Evolutionary conservation across 2,329 filamentous ascomycete genomes (phyloP).

Genomic region (Aspergillus ruber): DNA sequence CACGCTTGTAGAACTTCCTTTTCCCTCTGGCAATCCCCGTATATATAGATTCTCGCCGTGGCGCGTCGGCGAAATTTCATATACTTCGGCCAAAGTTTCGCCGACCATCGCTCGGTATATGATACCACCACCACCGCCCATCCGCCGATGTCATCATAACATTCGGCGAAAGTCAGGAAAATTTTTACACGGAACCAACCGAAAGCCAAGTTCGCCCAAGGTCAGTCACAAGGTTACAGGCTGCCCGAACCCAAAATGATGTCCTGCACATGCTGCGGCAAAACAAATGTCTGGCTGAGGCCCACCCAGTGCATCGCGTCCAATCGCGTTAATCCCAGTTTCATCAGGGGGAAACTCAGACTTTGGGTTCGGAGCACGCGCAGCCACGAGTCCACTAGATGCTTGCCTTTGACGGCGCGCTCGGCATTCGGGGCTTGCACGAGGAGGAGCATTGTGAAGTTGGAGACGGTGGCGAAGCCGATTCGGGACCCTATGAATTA

Average conservation of each 20-base stretch:
- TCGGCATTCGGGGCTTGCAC: conserved; percentile 25
- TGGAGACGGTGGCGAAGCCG: conserved; percentile 29
- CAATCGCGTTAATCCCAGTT: conserved; percentile 23
- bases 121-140: too few species aligned
- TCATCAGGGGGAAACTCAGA: conserved; percentile 23
- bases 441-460: conserved; percentile 26
- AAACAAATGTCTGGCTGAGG: conserved; percentile 17
- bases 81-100: too few species aligned
- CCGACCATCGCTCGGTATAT: too few species aligned
- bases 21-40: too few species aligned
- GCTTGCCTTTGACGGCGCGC: conserved; percentile 20
- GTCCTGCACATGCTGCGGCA: conserved; percentile 21
- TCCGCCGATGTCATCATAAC: too few species aligned
- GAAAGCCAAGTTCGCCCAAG: too few species aligned
- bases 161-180: too few species aligned
- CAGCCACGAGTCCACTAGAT: conserved; percentile 24
- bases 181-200: too few species aligned
- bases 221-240: too few species aligned
- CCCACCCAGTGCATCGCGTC: conserved; percentile 26
- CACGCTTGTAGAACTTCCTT: too few species aligned
- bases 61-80: too few species aligned
- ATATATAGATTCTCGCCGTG: too few species aligned
- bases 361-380: conserved; percentile 23
- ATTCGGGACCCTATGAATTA: conserved; percentile 24
- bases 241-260: conserved; percentile 1